phyloP scores from a whole-genome alignment of 2,329 filamentous ascomycete species.

The Metarhizium guizhouense region DNA sequence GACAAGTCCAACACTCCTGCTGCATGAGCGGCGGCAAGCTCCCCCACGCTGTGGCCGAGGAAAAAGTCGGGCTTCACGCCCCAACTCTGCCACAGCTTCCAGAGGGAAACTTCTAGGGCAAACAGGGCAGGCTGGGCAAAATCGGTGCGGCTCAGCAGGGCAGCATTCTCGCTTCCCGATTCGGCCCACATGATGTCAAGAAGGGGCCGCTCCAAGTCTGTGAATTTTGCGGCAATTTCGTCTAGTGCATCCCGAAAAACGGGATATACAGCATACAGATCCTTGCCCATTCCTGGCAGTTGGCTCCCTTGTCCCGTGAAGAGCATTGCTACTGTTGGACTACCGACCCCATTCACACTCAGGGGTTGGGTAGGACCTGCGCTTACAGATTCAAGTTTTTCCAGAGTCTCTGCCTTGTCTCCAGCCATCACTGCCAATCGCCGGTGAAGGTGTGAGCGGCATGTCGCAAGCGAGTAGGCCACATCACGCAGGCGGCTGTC shows the following conservation, averaged over 20 bases:
- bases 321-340: constrained; percentile 11
- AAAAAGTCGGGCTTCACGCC: constrained; percentile 20
- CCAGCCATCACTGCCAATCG: no score
- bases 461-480: no score
- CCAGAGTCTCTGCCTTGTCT: no score
- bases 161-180: constrained; percentile 11
- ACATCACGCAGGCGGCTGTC: no score
- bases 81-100: constrained; percentile 20
- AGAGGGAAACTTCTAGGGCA: constrained; percentile 22
- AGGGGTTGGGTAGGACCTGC: no score
- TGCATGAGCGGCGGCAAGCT: constrained; percentile 21
- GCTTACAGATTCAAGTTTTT: no score
- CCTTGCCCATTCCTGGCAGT: constrained; percentile 21
- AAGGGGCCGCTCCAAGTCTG: constrained; percentile 6
- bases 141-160: constrained; percentile 19
- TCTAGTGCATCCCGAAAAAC: constrained; percentile 18
- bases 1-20: constrained; percentile 19
- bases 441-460: no score
- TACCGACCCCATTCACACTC: no score
- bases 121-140: constrained; percentile 25
- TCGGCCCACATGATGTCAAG: constrained; percentile 20
- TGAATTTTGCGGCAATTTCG: no score
- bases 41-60: constrained; percentile 14
- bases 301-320: constrained; percentile 28
- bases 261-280: constrained; percentile 14